Conservation (phyloP, 164 flowering plant species). For the Protea cynaroides region DNA sequence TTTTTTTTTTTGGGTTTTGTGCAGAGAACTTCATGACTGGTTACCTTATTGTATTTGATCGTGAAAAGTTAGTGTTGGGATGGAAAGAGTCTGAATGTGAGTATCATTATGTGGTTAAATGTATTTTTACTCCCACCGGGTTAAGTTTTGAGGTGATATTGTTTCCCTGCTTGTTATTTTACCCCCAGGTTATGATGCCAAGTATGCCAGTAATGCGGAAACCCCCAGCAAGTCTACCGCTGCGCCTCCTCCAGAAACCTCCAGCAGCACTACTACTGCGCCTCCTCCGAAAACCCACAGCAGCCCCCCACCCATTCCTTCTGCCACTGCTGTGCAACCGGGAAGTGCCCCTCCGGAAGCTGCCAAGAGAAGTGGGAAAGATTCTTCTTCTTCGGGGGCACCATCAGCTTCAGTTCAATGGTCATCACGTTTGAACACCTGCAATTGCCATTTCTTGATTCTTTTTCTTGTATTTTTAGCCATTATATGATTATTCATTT, state of each 20-base stretch:
- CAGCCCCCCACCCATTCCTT: slow-evolving; percentile 8
- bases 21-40: slow-evolving; percentile 96
- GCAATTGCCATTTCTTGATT: neutral
- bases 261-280: slow-evolving; percentile 10
- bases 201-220: slow-evolving; percentile 14
- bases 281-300: slow-evolving; percentile 16
- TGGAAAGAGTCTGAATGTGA: slow-evolving; percentile 80
- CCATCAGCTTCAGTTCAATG: slow-evolving; percentile 11
- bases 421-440: neutral
- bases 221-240: too few relatives aligned
- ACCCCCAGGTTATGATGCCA: slow-evolving; percentile 31
- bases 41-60: slow-evolving; percentile 64
- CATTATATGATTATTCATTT: slow-evolving; percentile 13
- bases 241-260: slow-evolving; percentile 11
- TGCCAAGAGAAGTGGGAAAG: slow-evolving; percentile 17
- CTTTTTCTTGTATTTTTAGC: neutral
- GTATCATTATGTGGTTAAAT: slow-evolving; percentile 15
- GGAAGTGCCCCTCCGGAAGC: slow-evolving; percentile 27
- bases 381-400: slow-evolving; percentile 18
- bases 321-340: slow-evolving; percentile 27
- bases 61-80: slow-evolving; percentile 63
- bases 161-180: neutral
- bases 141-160: neutral
- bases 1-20: neutral
- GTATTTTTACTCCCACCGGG: neutral